Evolutionary conservation across 768 basidiomycete genomes (phyloP).

Genomic region (Lentinus brumalis): DNA sequence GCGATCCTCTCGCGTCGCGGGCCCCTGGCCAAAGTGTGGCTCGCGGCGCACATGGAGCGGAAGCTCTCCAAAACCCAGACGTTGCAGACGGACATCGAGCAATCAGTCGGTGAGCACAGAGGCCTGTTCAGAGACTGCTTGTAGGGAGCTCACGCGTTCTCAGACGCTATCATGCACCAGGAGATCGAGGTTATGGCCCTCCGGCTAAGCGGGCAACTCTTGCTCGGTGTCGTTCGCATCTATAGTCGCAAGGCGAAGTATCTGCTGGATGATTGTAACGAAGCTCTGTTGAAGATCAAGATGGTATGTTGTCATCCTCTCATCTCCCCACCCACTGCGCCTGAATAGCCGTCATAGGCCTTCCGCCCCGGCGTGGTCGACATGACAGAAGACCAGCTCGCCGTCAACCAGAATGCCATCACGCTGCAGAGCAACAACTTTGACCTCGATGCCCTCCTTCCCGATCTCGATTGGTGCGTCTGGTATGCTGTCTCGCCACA

Average conservation of each 20-base stretch:
- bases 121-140: neutral
- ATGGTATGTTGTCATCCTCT: slow-evolving; percentile 56
- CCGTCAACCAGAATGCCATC: slow-evolving; percentile 85
- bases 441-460: slow-evolving; percentile 78
- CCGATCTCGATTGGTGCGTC: slow-evolving; percentile 77
- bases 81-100: slow-evolving; percentile 90
- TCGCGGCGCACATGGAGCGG: slow-evolving; percentile 97
- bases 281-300: slow-evolving; percentile 92
- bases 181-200: slow-evolving; percentile 93
- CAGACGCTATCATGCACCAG: slow-evolving; percentile 92
- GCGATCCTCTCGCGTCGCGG: slow-evolving; percentile 92
- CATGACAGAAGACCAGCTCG: slow-evolving; percentile 92
- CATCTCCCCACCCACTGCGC: slow-evolving; percentile 1
- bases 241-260: slow-evolving; percentile 99
- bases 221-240: slow-evolving; percentile 95
- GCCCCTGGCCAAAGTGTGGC: slow-evolving; percentile 96
- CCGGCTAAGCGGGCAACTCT: slow-evolving; percentile 92
- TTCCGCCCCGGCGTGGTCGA: slow-evolving; percentile 96
- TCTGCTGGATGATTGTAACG: slow-evolving; percentile 95
- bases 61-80: slow-evolving; percentile 97
- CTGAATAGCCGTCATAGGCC: slow-evolving; percentile 51
- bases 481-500: neutral
- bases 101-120: slow-evolving; percentile 75
- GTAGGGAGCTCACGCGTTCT: neutral
- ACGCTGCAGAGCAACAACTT: slow-evolving; percentile 78